Evolutionary conservation across 78 protist genomes (phyloP).

Genomic region (Dictyostelium discoideum): DNA sequence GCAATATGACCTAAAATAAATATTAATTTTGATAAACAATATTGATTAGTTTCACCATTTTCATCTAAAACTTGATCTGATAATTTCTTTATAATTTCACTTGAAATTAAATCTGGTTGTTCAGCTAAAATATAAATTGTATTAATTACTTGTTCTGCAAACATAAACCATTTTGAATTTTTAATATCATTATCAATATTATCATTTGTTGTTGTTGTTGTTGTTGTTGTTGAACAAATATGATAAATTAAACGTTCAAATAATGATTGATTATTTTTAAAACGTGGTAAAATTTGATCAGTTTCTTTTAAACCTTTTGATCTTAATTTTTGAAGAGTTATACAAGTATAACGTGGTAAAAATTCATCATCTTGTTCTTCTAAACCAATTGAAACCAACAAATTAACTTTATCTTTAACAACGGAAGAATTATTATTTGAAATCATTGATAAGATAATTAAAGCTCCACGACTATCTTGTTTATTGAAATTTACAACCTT

Average conservation of each 20-base stretch:
- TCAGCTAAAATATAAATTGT: slow-evolving; percentile 66
- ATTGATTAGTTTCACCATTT: neutral
- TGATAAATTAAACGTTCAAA: slow-evolving; percentile 29
- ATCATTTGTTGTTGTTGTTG: neutral
- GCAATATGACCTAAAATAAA: slow-evolving; percentile 88
- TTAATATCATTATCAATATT: neutral
- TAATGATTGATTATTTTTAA: slow-evolving; percentile 18
- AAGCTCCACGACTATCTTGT: slow-evolving; percentile 59
- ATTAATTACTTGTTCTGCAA: slow-evolving; percentile 81
- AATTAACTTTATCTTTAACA: neutral
- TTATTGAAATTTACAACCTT: neutral
- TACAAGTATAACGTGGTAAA: slow-evolving; percentile 39
- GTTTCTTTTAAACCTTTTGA: neutral
- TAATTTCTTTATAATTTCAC: neutral
- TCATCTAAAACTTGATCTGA: neutral
- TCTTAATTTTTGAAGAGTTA: slow-evolving; percentile 63
- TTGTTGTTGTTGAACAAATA: neutral
- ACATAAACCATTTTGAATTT: slow-evolving; percentile 34
- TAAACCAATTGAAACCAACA: neutral
- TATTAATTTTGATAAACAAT: slow-evolving; percentile 35
- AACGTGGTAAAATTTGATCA: neutral
- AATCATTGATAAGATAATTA: slow-evolving; percentile 46
- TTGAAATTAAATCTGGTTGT: slow-evolving; percentile 58
- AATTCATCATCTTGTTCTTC: slow-evolving; percentile 13
- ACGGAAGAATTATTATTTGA: neutral